A percentile compares a stretch with the other conserved stretches of the same genome.
phyloP scores from a whole-genome alignment of 148 eudicot species.

The Spergularia bocconei region DNA sequence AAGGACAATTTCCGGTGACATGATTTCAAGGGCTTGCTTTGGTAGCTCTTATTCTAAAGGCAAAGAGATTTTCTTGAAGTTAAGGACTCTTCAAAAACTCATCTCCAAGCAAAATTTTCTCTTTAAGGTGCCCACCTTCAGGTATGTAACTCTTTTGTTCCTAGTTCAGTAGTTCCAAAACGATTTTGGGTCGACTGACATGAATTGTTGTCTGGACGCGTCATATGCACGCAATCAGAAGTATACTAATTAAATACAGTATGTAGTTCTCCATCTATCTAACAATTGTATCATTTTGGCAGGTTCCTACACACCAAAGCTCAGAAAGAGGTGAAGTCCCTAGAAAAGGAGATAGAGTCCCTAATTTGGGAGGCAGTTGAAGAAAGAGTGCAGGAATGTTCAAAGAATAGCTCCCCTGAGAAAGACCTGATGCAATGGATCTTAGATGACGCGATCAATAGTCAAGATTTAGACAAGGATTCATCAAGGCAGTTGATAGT shows the following conservation, averaged over 20 bases:
- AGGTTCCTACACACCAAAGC: constrained; percentile 32
- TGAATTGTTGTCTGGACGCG: too few relatives aligned
- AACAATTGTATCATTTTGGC: not conserved
- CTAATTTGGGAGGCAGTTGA: constrained; percentile 67
- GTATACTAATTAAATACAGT: not conserved
- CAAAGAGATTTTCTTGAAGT: constrained; percentile 60
- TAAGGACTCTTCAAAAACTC: constrained; percentile 61
- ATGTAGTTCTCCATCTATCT: too few relatives aligned
- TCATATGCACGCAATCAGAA: not conserved
- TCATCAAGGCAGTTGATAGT: constrained; percentile 58
- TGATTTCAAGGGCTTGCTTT: constrained; percentile 77
- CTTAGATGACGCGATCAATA: constrained; percentile 54
- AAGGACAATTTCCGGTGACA: constrained; percentile 62
- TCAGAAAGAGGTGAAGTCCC: constrained; percentile 41
- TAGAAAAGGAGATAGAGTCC: constrained; percentile 64
- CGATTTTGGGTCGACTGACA: too few relatives aligned
- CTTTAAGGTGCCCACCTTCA: constrained; percentile 44
- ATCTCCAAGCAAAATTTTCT: constrained; percentile 50
- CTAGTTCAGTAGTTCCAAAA: too few relatives aligned
- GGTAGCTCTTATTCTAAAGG: constrained; percentile 77
- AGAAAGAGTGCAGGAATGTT: constrained; percentile 47
- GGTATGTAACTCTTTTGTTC: constrained; percentile 32
- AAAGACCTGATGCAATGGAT: constrained; percentile 69
- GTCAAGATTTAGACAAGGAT: constrained; percentile 34
- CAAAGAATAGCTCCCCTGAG: constrained; percentile 28